Conservation (phyloP, 2,329 filamentous ascomycete species). For the Beauveria sp. region DNA sequence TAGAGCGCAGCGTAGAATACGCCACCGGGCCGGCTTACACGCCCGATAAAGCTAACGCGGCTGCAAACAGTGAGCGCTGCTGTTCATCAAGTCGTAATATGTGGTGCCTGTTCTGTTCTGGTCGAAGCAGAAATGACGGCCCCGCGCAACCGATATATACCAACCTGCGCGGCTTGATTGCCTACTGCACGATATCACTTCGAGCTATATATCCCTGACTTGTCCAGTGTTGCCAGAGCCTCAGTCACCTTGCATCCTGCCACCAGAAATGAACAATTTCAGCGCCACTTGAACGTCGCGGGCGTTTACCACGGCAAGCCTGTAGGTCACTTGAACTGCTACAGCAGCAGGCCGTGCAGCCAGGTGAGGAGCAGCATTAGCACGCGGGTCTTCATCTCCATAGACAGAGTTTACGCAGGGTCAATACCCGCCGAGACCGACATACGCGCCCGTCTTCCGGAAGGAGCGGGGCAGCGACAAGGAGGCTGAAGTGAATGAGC, state of each 20-base stretch:
- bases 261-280: neutral
- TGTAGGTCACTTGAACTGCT: neutral
- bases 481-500: neutral
- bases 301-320: neutral
- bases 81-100: neutral
- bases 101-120: neutral
- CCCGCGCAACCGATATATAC: neutral
- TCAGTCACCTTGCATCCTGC: neutral
- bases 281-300: neutral
- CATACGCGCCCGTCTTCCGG: neutral
- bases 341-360: neutral
- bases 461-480: neutral
- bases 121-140: neutral
- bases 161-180: neutral
- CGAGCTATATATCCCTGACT: neutral
- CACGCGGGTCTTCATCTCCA: conserved; percentile 7
- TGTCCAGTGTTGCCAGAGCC: neutral
- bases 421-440: conserved; percentile 4
- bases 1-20: neutral
- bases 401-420: neutral
- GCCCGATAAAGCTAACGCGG: neutral
- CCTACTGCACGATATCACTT: neutral
- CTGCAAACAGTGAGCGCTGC: neutral
- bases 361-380: neutral
- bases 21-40: neutral